Base-by-base conservation (phyloP, 2,329 filamentous ascomycete species). In the Alternaria triticina region DNA sequence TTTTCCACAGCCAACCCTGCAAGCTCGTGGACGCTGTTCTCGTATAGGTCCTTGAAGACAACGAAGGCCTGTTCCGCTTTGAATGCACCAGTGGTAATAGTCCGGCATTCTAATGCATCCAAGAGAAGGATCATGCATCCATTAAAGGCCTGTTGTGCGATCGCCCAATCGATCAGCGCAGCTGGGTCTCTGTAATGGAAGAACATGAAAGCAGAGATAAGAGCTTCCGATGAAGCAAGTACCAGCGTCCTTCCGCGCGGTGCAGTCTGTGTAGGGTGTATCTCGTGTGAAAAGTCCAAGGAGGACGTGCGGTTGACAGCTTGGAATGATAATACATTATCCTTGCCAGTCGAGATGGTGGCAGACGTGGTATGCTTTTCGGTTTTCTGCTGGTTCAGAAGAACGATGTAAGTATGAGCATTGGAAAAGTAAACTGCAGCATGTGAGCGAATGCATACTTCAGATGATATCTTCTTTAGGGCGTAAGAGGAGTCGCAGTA, bases 61-160 rank as follows among this genome's bases (percentile, higher is more conserved):
- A 69, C 76, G 55, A 78, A 83, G 5, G 79, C 80, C 50, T 80
- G 74, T 62, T 83, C 77, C 6, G 83, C 79, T 45, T 80, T 77
- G n/a, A 49, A 50, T 11, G 64, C 56, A 4, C 64, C 65, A 1
- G 20, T 33, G 49, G 73, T 74, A 15, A 82, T 67, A 17, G 79
- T 75, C n/a, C 74, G 73, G 17, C 76, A 69, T 69, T 85, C 83
- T 62, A 83, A 74, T 8, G 81, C 81, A 54, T 84, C 82, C 2
- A 84, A 74, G 1, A 84, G 74, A 7, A 86, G 69, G 22, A 86
- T 82, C 82, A 84, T 84, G 62, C 79, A 81, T 10, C 83, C 81
- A 60, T 84, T 85, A 75, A 85, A 85, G 3, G 83, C 82, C 72
- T 84, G 82, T 62, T 85, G 84, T 36, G 80, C 80, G 67, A 84